phyloP scores from a whole-genome alignment of 1,284 basidiomycete species.

The Fomitiporia mediterranea region DNA sequence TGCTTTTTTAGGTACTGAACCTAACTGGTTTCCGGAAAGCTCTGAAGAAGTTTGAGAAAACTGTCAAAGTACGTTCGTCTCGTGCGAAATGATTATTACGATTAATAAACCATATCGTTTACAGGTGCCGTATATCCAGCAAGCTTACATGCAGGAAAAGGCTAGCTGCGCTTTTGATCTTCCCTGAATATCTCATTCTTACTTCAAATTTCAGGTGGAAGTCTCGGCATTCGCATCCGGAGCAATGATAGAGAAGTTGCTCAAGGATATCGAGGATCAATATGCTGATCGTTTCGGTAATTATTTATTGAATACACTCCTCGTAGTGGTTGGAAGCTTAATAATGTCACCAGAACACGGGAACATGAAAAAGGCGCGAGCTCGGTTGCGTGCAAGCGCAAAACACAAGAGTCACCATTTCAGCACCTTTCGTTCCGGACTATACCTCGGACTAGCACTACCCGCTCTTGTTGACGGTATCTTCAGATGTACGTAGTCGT shows the following conservation, averaged over 20 bases:
- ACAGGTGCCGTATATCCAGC: conserved; percentile 40
- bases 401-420: conserved; percentile 67
- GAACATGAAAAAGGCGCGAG: conserved; percentile 75
- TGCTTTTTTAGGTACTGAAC: conserved; percentile 79
- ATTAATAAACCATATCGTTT: neutral
- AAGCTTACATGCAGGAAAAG: conserved; percentile 73
- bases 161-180: conserved; percentile 36
- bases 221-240: conserved; percentile 58
- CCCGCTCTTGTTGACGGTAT: conserved; percentile 73
- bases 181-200: neutral
- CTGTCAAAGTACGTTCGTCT: conserved; percentile 50
- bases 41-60: conserved; percentile 92
- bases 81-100: too few relatives aligned
- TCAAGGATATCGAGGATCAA: conserved; percentile 68
- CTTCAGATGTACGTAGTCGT: conserved; percentile 61
- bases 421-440: conserved; percentile 71
- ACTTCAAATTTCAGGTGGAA: conserved; percentile 46
- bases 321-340: neutral
- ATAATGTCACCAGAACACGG: conserved; percentile 57
- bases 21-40: conserved; percentile 89
- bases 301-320: neutral
- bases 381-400: conserved; percentile 57
- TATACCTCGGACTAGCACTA: conserved; percentile 72
- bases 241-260: conserved; percentile 57
- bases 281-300: conserved; percentile 76